Evolutionary conservation across 139 green algal genomes (phyloP).

Genomic region (Chlorella sp.): DNA sequence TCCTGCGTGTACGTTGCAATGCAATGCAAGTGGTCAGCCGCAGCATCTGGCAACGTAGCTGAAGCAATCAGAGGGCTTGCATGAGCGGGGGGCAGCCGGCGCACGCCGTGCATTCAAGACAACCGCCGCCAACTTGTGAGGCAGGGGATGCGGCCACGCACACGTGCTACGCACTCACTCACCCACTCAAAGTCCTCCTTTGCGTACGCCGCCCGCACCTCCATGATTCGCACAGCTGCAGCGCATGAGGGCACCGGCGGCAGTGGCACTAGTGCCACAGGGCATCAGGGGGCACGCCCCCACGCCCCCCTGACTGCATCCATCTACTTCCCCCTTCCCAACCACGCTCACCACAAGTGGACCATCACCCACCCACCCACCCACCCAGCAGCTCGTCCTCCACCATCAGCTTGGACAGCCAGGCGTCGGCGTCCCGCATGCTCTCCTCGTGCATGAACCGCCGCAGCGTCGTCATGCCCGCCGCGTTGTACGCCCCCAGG

Average conservation of each 20-base stretch:
- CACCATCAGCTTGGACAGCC: slow-evolving; percentile 44
- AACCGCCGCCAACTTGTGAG: no score
- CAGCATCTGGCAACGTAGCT: no score
- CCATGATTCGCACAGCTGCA: slow-evolving; percentile 74
- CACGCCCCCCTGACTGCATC: not conserved
- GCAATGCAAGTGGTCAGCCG: no score
- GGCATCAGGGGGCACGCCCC: not conserved
- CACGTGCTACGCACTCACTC: no score
- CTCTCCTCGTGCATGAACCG: slow-evolving; percentile 48
- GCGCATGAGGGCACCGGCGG: not conserved
- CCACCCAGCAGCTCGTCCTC: slow-evolving; percentile 41
- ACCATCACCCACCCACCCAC: not conserved
- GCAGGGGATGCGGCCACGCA: no score
- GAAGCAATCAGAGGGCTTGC: no score
- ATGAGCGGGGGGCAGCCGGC: no score
- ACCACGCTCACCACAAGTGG: not conserved
- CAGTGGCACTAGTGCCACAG: not conserved
- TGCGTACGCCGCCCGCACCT: slow-evolving; percentile 78
- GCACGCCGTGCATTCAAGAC: no score
- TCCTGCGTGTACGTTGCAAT: not conserved
- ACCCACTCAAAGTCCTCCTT: slow-evolving; percentile 86
- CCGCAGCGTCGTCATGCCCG: slow-evolving; percentile 28
- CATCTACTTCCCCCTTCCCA: not conserved
- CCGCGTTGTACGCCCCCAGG: slow-evolving; percentile 63
- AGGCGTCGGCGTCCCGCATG: slow-evolving; percentile 19